phyloP scores from a whole-genome alignment of 2,329 filamentous ascomycete species.

The Colletotrichum liaoningense region DNA sequence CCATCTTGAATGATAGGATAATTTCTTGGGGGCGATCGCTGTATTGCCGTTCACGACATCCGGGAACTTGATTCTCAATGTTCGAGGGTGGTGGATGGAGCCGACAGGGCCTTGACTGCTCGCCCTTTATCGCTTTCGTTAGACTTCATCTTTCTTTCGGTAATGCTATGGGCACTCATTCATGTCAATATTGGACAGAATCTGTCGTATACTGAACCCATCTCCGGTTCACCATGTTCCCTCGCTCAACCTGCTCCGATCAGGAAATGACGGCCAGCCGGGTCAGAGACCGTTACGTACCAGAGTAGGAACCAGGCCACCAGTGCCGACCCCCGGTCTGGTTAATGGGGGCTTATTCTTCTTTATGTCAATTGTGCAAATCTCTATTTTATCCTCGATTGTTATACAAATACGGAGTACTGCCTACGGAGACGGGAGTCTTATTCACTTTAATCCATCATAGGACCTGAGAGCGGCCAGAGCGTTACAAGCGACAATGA shows the following conservation, averaged over 20 bases:
- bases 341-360: not conserved
- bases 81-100: not conserved
- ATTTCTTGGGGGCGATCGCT: not conserved
- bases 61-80: not conserved
- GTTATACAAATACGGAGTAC: not conserved
- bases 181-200: constrained; percentile 10
- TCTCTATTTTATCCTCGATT: not conserved
- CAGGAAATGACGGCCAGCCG: constrained; percentile 17
- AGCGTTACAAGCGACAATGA: constrained; percentile 20
- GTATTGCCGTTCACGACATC: not conserved
- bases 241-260: constrained; percentile 10
- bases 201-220: constrained; percentile 15
- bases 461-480: constrained; percentile 20
- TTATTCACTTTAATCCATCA: not conserved
- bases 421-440: no score
- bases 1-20: constrained; percentile 10
- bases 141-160: not conserved
- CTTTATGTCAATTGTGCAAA: constrained; percentile 22
- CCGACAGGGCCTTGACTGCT: not conserved
- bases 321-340: not conserved
- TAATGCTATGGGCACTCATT: not conserved
- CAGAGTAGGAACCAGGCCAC: constrained; percentile 11
- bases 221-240: constrained; percentile 17
- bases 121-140: not conserved
- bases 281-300: constrained; percentile 5